These are phyloP conservation scores for Aphanomyces cochlioides DNA, from an alignment of 352 stramenopile species.

Conservation along the genomic window DNA sequence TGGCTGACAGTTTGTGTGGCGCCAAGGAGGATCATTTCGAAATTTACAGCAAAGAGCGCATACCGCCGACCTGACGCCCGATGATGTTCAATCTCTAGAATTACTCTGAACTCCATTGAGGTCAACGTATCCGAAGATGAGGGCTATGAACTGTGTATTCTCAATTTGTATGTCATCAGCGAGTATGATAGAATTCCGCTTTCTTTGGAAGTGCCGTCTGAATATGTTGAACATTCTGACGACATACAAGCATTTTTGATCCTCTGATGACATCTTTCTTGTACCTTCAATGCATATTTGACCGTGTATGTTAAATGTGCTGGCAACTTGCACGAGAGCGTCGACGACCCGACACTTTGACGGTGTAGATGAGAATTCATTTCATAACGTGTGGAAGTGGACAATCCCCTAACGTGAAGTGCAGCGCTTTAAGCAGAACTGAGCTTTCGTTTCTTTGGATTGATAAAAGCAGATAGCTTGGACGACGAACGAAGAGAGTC, in stretches of 20 bases:
- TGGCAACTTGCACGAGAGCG: background rate
- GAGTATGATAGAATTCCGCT: constrained; percentile 32
- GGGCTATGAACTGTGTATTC: constrained; percentile 3
- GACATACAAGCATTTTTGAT: constrained; percentile 27
- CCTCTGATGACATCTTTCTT: constrained; percentile 15
- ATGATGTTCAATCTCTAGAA: constrained; percentile 32
- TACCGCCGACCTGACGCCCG: background rate
- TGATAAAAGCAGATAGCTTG: constrained; percentile 4
- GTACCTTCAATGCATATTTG: background rate
- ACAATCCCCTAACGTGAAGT: too few species aligned
- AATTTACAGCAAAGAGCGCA: too few species aligned
- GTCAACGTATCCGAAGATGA: constrained; percentile 29
- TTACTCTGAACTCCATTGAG: constrained; percentile 30
- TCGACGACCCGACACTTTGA: background rate
- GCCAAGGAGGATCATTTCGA: too few species aligned
- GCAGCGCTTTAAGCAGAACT: background rate
- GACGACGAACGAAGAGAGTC: background rate
- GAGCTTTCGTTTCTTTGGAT: constrained; percentile 12
- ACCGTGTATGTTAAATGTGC: background rate
- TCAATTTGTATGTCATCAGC: constrained; percentile 14
- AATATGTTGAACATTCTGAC: constrained; percentile 33
- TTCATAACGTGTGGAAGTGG: too few species aligned
- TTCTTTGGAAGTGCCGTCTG: constrained; percentile 33
- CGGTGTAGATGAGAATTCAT: too few species aligned
- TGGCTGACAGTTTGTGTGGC: background rate